Base-by-base conservation (phyloP, 305 asterid genomes). In the Salvia sclarea region DNA sequence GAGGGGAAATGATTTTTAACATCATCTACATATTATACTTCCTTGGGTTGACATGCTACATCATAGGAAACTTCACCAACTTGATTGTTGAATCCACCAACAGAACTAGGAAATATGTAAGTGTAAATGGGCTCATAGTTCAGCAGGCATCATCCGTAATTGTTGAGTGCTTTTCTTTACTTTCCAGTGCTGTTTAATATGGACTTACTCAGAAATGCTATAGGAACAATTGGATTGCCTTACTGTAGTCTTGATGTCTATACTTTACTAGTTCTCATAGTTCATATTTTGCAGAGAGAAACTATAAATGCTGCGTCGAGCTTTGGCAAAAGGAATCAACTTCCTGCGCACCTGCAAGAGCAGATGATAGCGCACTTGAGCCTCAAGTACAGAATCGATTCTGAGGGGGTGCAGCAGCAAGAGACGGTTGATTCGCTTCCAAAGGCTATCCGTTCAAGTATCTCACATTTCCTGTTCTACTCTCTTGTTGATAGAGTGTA, bases 51-150 rank as follows among this genome's bases (percentile, higher is more conserved):
- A 66, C 85, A 12, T 75, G 96, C 24, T 88, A 90, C 69, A 75
- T 86, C 69, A 86, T 90, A 47, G 96, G 97, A 66, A 90, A 88
- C 81, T 85, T 90, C 87, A 90, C 97, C 70, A 88, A 88, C 80
- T 76, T 90, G 88, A 90, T 90, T 31, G 97, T 90, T 43, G 90
- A 86, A 70, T 75, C 88, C 48, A 88, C 96, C 75, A 74, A 78
- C 62, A 80, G 79, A 79, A 90, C 97, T 59, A 84, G 84, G 76
- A 82, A 80, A 75, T 90, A 82, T 22, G 95, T 90, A 78, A 86
- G 95, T 84, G 30, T 60, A 22, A 6, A 10, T 35, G 5, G 35
- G 20, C 20, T 16, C 6, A 12, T 8, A 33, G 38, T 33, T 33
- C 33, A 28, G 2, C 14, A 17, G 53, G 11, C 55, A 48, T 20